Evolutionary conservation across 495 filamentous ascomycete genomes (phyloP), one percentile per base, ranked within the genome.

Genomic region (Xylaria nigripes): DNA sequence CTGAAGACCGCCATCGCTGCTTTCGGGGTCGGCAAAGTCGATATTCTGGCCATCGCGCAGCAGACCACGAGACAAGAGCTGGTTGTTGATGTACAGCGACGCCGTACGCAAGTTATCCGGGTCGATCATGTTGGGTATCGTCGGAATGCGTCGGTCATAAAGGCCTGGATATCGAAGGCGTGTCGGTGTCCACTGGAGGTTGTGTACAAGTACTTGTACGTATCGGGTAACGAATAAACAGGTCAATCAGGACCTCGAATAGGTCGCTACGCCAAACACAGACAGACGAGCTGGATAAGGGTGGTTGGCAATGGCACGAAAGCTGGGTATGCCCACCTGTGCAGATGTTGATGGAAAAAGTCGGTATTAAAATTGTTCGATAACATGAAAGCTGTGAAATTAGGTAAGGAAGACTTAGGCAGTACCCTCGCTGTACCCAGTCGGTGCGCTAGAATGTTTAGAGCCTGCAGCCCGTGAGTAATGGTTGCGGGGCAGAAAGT

Each of bases 51-150:
- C 87, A 83, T 87, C 86, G 63, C 87, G 86, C 10, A 97, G 72
- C 19, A 98, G 77, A 18, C 93, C 93, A 38, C 93, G 83, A 3
- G 92, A 89, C 30, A 96, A 80, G 27, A 98, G 76, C 53, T 95
- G 84, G 67, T 96, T 96, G 74, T 98, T 98, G 72, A 98, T 86
- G 71, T 97, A 97, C 44, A 83, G 81, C 51, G 92, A 95, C 23
- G 93, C 93, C 52, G 89, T 89, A 60, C 86, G 81, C 43, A 96
- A 74, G 70, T 87, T 92, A 51, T 86, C 81, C 50, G 80, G 68
- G 65, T 94, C 90, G 83, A 93, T 93, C 70, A 72, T 74, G 29
- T 29, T 34, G 15, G n/a, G 27, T 40, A 40, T 19, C 5, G 27
- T 21, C 25, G n/a, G 3, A 21, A 21, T 34, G 2, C 15, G 36